A percentile compares a stretch with the other conserved stretches of the same genome.
phyloP scores from a whole-genome alignment of 129 eudicot species.

The Solidago caesia region DNA sequence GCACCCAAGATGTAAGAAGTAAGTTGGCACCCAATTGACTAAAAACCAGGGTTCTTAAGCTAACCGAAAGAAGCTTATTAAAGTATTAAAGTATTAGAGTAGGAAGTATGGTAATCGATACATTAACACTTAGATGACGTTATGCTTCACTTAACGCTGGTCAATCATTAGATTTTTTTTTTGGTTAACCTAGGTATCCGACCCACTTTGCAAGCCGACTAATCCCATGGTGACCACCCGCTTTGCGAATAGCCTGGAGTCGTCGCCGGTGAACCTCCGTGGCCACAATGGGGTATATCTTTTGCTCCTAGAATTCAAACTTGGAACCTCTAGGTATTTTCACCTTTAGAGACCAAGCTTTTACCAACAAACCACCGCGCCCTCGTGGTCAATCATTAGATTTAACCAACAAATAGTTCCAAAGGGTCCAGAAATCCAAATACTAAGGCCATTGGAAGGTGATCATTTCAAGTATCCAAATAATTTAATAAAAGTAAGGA shows the following conservation, averaged over 20 bases:
- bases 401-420: not conserved
- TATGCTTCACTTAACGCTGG: not conserved
- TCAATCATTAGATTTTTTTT: not conserved
- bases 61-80: not conserved
- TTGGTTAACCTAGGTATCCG: too few relatives aligned
- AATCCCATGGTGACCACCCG: too few relatives aligned
- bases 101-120: not conserved
- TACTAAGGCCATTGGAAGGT: not conserved
- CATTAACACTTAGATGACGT: not conserved
- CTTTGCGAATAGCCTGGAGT: too few relatives aligned
- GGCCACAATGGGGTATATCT: too few relatives aligned
- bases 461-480: slow-evolving; percentile 4
- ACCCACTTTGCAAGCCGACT: too few relatives aligned
- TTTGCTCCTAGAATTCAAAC: too few relatives aligned
- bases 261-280: too few relatives aligned
- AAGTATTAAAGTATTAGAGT: not conserved
- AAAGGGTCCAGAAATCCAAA: slow-evolving; percentile 4
- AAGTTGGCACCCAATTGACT: not conserved
- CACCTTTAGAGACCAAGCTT: too few relatives aligned
- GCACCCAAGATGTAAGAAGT: not conserved
- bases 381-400: not conserved
- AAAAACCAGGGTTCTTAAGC: not conserved
- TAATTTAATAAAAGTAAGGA: not conserved
- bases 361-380: too few relatives aligned
- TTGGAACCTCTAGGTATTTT: too few relatives aligned